Percentiles rank a stretch among this genome's conserved stretches.
Evolutionary conservation across 306 rosid genomes (phyloP).

Genomic region (Fragaria iinumae): DNA sequence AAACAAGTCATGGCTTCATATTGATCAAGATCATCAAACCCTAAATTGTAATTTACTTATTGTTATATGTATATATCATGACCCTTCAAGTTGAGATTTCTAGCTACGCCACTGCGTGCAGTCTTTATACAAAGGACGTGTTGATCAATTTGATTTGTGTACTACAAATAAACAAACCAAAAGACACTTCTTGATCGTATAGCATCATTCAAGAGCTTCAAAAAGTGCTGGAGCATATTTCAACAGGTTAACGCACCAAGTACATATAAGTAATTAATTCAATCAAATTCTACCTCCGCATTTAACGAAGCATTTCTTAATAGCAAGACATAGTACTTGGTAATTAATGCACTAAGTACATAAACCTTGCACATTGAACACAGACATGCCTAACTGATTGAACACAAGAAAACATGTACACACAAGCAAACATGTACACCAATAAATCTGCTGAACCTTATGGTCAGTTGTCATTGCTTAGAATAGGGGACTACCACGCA

Average conservation of each 20-base stretch:
- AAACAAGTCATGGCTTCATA: too few species aligned
- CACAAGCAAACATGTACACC: background rate
- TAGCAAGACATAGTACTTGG: background rate
- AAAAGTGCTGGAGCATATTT: background rate
- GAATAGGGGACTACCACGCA: background rate
- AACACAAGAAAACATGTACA: background rate
- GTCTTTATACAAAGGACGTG: background rate
- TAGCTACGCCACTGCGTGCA: background rate
- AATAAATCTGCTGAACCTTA: background rate
- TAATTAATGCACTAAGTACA: too few species aligned
- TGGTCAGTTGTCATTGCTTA: background rate
- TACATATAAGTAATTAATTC: background rate
- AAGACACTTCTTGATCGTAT: background rate
- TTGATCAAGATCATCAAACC: too few species aligned
- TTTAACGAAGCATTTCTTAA: background rate
- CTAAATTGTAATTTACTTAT: too few species aligned
- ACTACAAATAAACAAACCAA: background rate
- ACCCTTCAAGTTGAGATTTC: too few species aligned
- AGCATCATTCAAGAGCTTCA: conserved; percentile 3
- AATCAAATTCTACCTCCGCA: background rate
- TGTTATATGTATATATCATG: too few species aligned
- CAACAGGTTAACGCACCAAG: background rate
- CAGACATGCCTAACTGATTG: background rate
- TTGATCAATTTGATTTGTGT: background rate
- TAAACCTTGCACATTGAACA: background rate